Conservation (phyloP, 2,329 filamentous ascomycete species). For the Ophiostoma tasmaniense region DNA sequence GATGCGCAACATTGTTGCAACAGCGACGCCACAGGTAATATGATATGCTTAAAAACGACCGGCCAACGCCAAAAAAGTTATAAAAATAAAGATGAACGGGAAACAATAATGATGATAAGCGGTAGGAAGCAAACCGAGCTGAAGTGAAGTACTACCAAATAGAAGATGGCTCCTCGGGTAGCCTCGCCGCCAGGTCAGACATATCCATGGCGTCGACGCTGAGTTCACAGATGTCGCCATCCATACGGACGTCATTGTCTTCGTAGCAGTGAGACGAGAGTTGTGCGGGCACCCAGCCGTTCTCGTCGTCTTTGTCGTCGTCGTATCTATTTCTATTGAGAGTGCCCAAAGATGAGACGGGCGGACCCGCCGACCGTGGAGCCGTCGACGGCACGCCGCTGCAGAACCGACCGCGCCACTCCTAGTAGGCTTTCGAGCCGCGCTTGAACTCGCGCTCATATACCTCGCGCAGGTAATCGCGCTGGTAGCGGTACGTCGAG, state of each 20-base stretch:
- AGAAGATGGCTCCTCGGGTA: background rate
- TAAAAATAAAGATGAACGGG: background rate
- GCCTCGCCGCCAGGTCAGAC: background rate
- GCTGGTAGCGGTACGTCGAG: slow-evolving; percentile 60
- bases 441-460: slow-evolving; percentile 34
- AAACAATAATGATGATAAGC: background rate
- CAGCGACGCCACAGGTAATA: background rate
- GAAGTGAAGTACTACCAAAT: background rate
- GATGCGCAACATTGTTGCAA: background rate
- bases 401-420: background rate
- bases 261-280: background rate
- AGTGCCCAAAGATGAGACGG: background rate
- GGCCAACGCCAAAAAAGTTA: background rate
- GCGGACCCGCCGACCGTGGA: background rate
- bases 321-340: background rate
- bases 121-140: background rate
- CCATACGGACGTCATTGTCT: background rate
- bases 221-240: background rate
- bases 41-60: background rate
- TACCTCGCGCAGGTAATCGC: slow-evolving; percentile 51
- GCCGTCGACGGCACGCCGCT: background rate
- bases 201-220: background rate
- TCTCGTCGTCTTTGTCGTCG: background rate
- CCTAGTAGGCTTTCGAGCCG: slow-evolving; percentile 10
- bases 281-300: background rate